phyloP scores from a whole-genome alignment of 2,329 filamentous ascomycete species.

The Neonectria neomacrospora region DNA sequence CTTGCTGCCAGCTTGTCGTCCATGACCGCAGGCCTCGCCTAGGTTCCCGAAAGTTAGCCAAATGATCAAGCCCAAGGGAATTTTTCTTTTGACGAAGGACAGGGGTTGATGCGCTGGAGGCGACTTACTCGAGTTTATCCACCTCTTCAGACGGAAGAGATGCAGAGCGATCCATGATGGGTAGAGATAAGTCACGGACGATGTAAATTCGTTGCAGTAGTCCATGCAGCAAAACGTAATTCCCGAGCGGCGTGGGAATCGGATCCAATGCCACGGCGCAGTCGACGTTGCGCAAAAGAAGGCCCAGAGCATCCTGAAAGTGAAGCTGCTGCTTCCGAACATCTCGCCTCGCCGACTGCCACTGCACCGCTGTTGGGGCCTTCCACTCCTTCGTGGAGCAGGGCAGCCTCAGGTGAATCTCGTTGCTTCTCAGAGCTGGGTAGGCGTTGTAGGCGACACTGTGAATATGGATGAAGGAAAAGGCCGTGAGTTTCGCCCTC shows the following conservation, averaged over 20 bases:
- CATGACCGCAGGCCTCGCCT: constrained; percentile 51
- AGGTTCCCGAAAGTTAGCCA: neutral
- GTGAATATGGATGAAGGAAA: constrained; percentile 53
- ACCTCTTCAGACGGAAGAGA: constrained; percentile 50
- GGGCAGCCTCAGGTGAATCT: constrained; percentile 49
- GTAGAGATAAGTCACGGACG: constrained; percentile 51
- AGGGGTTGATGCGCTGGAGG: neutral
- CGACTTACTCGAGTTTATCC: constrained; percentile 50
- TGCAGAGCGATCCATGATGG: constrained; percentile 47
- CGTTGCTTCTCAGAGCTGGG: constrained; percentile 51
- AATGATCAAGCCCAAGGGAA: neutral
- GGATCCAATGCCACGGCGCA: constrained; percentile 46
- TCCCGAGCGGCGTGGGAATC: constrained; percentile 51
- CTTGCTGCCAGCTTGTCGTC: constrained; percentile 54
- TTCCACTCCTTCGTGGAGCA: constrained; percentile 53
- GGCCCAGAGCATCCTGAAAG: constrained; percentile 51
- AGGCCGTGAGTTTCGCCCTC: constrained; percentile 52
- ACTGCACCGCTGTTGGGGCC: constrained; percentile 45
- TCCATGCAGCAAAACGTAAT: constrained; percentile 52
- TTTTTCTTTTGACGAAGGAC: neutral
- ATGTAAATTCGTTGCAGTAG: constrained; percentile 53
- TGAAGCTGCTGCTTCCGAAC: constrained; percentile 48
- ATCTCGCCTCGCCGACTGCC: constrained; percentile 45
- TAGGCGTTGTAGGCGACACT: constrained; percentile 54
- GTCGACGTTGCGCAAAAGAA: constrained; percentile 46